Base-by-base conservation (phyloP, 1,284 basidiomycete genomes). In the Vanrija pseudolonga region DNA sequence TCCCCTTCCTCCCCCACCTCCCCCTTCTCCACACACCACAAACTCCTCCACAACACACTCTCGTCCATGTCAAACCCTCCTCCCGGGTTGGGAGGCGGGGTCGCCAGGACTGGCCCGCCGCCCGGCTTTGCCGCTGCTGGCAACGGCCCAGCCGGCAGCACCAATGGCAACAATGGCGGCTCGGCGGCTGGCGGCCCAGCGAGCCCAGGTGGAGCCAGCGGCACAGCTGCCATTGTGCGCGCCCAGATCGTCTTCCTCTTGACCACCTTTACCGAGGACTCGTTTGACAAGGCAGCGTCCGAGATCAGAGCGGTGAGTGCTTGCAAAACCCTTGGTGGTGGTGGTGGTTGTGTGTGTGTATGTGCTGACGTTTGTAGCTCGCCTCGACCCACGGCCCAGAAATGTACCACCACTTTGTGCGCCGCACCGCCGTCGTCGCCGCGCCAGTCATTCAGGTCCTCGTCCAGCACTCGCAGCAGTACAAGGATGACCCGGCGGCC, bases 351-450 rank as follows among this genome's bases (percentile, higher is more conserved):
- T 26, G 24, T 20, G 40, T 20, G n/a, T 39, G 47, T 23, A 19
- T 36, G 19, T n/a, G n/a, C 26, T 50, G 26, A 53, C 51, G 15
- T 47, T 45, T 42, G 55, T 74, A 96, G 92, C 84, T 96, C 66
- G 90, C 90, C 61, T 90, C 95, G 71, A 88, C 90, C 72, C 90
- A 96, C 82, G 90, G 91, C 53, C 83, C 90, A 68, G 93, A 95
- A 76, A 94, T 91, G 61, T 95, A 96, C 78, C 84, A 92, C 58
- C 91, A 96, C 77, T 94, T 94, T 79, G 89, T 97, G 63, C 88
- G 92, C 60, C 87, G 93, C 59, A 86, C 95, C 73, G 89, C 94
- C 67, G 84, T 87, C 45, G 87, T 90, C 43, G 76, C 77, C 38
- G 66, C 73, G 40, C 64, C 77, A 14, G 67, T 77, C 53, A 60